Conservation (phyloP, 2,329 filamentous ascomycete genomes). For the Amauroascus verrucosus region DNA sequence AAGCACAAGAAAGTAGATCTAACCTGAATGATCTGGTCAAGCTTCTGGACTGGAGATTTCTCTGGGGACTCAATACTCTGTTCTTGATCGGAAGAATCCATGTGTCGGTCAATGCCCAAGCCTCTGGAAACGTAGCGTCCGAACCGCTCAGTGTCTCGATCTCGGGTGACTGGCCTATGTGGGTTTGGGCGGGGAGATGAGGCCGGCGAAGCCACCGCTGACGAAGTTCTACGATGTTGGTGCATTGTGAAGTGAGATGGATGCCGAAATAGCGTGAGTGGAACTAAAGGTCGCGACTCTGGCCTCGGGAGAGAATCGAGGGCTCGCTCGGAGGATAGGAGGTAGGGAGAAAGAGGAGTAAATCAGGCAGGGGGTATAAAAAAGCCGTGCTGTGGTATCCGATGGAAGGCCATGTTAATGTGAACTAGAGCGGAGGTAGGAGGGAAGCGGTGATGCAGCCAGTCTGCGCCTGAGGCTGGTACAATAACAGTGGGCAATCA, state of each 20-base stretch:
- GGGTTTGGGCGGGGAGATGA: constrained; percentile 62
- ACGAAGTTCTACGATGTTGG: constrained; percentile 71
- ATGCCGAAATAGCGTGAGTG: not conserved
- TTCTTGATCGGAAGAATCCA: constrained; percentile 34
- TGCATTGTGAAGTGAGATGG: constrained; percentile 54
- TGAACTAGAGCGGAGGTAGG: constrained; percentile 3
- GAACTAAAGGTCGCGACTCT: not conserved
- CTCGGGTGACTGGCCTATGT: constrained; percentile 65
- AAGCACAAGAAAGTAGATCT: constrained; percentile 17
- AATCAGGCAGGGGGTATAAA: constrained; percentile 30
- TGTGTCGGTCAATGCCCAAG: constrained; percentile 41
- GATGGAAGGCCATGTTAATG: constrained; percentile 34
- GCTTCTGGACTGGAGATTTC: constrained; percentile 61
- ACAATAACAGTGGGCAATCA: constrained; percentile 1
- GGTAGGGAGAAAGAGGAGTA: constrained; percentile 14
- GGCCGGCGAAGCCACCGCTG: constrained; percentile 62
- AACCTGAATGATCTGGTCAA: constrained; percentile 92
- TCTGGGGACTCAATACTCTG: constrained; percentile 43
- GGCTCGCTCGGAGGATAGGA: not conserved
- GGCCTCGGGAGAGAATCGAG: not conserved
- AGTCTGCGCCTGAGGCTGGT: not conserved
- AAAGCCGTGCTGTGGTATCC: constrained; percentile 21
- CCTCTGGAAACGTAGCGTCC: constrained; percentile 41
- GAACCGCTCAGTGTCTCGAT: constrained; percentile 45
- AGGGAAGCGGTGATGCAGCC: constrained; percentile 3